These are phyloP conservation scores for Hypoxylon sp. DNA, from an alignment of 2,329 filamentous ascomycete genomes.

Conservation along the genomic window DNA sequence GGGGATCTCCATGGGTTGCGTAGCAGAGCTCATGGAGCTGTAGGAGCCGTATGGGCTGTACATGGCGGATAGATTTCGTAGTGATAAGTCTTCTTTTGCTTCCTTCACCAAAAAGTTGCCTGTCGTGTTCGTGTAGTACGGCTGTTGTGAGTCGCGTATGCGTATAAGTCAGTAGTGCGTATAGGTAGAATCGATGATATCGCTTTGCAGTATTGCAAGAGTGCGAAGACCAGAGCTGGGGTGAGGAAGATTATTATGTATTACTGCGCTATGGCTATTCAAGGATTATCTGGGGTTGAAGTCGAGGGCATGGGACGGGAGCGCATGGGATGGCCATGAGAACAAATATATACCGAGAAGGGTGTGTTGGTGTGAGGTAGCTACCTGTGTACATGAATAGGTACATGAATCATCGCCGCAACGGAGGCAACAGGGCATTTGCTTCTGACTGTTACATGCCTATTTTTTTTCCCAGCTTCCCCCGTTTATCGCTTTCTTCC, in stretches of 20 bases:
- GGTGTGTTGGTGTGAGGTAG: background rate
- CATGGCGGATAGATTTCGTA: too few relatives aligned
- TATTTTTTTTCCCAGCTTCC: constrained; percentile 30
- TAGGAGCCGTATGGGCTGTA: constrained; percentile 49
- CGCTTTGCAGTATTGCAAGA: background rate
- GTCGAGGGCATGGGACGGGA: constrained; percentile 38
- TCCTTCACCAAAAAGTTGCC: too few relatives aligned
- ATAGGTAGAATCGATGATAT: background rate
- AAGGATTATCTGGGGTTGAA: constrained; percentile 38
- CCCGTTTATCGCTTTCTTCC: constrained; percentile 23
- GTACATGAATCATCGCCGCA: constrained; percentile 38
- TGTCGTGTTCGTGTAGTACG: constrained; percentile 2
- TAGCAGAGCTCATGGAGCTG: constrained; percentile 48
- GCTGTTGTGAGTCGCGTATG: constrained; percentile 1
- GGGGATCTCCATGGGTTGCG: constrained; percentile 47
- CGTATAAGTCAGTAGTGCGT: constrained; percentile 8
- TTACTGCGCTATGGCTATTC: constrained; percentile 39
- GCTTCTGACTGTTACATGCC: constrained; percentile 33
- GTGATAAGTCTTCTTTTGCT: too few relatives aligned
- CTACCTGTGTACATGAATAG: constrained; percentile 17
- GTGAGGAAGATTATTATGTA: constrained; percentile 32
- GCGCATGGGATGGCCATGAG: constrained; percentile 40
- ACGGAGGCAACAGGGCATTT: constrained; percentile 32
- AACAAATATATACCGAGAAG: constrained; percentile 44
- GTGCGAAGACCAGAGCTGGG: constrained; percentile 9